Conservation (phyloP, 73 alveolate species). For the Tetrahymena thermophila region DNA sequence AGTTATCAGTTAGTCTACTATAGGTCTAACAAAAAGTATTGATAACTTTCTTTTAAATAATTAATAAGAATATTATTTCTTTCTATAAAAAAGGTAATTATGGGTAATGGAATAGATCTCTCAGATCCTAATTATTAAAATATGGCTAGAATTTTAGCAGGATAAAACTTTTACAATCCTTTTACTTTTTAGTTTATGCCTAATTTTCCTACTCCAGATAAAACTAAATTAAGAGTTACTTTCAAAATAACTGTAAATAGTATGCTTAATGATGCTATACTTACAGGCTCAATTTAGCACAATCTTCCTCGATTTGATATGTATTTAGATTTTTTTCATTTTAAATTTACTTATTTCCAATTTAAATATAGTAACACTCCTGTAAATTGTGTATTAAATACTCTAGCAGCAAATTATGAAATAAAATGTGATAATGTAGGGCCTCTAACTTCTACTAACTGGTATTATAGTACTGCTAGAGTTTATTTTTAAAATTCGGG, state of each 20-base stretch:
- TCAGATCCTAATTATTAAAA: not conserved
- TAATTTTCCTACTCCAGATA: not conserved
- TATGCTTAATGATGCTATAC: not conserved
- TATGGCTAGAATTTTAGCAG: not conserved
- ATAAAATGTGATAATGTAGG: not conserved
- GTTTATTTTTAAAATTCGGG: not conserved
- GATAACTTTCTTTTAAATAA: not conserved
- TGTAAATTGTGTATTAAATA: not conserved
- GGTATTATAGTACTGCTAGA: not conserved
- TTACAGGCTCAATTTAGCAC: not conserved
- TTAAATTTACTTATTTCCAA: not conserved
- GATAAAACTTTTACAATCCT: not conserved
- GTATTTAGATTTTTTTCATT: not conserved
- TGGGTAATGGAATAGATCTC: not conserved
- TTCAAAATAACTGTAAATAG: not conserved
- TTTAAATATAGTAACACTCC: not conserved
- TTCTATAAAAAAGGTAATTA: not conserved
- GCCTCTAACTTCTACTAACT: not conserved
- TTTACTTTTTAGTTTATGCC: not conserved
- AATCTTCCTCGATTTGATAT: not conserved
- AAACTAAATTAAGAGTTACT: not conserved
- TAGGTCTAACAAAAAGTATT: not conserved
- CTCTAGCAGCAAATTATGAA: not conserved
- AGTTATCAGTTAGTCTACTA: not conserved
- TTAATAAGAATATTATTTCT: not conserved